phyloP scores from a whole-genome alignment of 176 grass and related monocot genomes.

The Oryza glumipatula region DNA sequence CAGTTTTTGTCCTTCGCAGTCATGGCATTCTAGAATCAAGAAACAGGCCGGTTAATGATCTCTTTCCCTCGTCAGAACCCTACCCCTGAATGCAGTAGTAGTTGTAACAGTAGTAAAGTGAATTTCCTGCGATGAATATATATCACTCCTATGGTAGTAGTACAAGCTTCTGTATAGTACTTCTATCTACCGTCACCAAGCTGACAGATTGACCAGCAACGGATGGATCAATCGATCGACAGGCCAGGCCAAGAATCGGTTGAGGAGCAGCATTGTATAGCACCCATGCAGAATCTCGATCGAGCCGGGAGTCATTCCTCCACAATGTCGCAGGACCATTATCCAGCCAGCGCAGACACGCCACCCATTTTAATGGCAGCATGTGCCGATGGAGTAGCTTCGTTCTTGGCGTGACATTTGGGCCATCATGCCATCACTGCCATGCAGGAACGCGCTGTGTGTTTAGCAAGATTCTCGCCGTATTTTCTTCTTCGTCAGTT shows the following conservation, averaged over 20 bases:
- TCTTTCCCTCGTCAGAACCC: neutral
- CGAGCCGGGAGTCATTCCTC: neutral
- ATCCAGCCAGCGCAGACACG: neutral
- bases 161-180: neutral
- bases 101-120: neutral
- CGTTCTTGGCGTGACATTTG: neutral
- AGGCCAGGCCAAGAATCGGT: neutral
- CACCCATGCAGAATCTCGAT: too few species aligned
- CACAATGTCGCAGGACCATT: neutral
- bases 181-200: neutral
- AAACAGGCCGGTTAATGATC: neutral
- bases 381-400: neutral
- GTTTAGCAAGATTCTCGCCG: neutral
- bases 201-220: neutral
- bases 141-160: neutral
- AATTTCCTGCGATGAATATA: neutral
- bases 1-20: too few species aligned
- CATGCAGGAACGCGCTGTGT: neutral
- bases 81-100: neutral
- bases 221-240: neutral
- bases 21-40: too few species aligned
- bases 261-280: neutral
- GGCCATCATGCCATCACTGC: neutral
- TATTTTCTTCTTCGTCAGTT: neutral
- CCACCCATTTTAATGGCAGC: neutral